These are phyloP conservation scores for Pleurotus sapidus DNA, from an alignment of 768 basidiomycete genomes.

Conservation along the genomic window DNA sequence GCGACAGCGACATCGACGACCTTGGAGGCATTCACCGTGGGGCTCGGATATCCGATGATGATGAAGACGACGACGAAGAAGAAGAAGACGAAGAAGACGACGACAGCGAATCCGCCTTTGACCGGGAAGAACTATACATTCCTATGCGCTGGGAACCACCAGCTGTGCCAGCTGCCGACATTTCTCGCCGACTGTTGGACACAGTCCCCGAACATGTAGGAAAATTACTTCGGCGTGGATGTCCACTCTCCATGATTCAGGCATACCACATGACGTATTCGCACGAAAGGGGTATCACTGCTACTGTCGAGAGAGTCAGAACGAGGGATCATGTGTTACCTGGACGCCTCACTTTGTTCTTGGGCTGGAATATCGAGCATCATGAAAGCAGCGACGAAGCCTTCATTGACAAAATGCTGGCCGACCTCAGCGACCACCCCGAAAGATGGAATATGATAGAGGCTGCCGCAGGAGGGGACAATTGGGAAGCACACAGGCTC, in stretches of 20 bases:
- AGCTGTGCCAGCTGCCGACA: not conserved
- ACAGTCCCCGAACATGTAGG: not conserved
- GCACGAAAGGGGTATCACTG: slow-evolving; percentile 52
- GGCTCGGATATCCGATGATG: slow-evolving; percentile 18
- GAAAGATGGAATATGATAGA: slow-evolving; percentile 28
- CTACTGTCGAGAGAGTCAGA: slow-evolving; percentile 22
- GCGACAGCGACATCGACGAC: slow-evolving; percentile 31
- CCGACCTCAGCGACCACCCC: slow-evolving; percentile 28
- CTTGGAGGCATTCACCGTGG: too few species aligned
- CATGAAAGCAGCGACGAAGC: slow-evolving; percentile 42
- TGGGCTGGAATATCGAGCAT: slow-evolving; percentile 66
- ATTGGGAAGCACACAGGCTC: slow-evolving; percentile 30
- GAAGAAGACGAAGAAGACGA: slow-evolving; percentile 17
- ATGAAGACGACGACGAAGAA: slow-evolving; percentile 29
- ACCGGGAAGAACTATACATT: slow-evolving; percentile 31
- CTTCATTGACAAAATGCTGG: slow-evolving; percentile 39
- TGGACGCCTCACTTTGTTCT: slow-evolving; percentile 36
- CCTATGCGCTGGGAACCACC: slow-evolving; percentile 62
- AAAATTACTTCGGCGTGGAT: slow-evolving; percentile 22
- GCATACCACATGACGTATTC: slow-evolving; percentile 52
- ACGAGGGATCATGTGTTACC: slow-evolving; percentile 12
- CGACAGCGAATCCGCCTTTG: slow-evolving; percentile 16
- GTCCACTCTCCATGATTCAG: slow-evolving; percentile 54
- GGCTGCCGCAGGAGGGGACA: slow-evolving; percentile 18
- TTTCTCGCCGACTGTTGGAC: not conserved